Evolutionary conservation across 257 asterid genomes (phyloP).

Genomic region (Agastache rugosa): DNA sequence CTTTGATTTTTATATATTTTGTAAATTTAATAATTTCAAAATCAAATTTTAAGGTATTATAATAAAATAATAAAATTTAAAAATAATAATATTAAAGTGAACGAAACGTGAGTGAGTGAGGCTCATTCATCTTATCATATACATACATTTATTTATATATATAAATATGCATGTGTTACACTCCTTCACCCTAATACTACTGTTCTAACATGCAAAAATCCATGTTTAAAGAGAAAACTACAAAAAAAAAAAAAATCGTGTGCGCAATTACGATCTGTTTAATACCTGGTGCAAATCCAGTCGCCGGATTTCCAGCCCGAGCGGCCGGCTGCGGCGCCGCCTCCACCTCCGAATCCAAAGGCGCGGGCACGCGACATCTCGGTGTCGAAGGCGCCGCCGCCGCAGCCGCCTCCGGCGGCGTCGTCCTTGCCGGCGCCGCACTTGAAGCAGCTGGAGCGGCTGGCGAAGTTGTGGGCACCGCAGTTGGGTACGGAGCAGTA

Average conservation of each 20-base stretch:
- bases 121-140: too few species aligned
- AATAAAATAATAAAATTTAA: too few species aligned
- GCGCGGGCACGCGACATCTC: slow-evolving; percentile 56
- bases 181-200: too few species aligned
- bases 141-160: too few species aligned
- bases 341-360: slow-evolving; percentile 47
- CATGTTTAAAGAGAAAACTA: too few species aligned
- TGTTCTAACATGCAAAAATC: neutral
- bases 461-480: slow-evolving; percentile 97
- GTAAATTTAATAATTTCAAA: too few species aligned
- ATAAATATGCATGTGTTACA: too few species aligned
- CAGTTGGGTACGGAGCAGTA: slow-evolving; percentile 80
- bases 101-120: too few species aligned
- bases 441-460: slow-evolving; percentile 98
- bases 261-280: neutral
- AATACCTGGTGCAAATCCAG: slow-evolving; percentile 92
- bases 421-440: slow-evolving; percentile 94
- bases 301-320: slow-evolving; percentile 97
- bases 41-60: too few species aligned
- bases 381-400: slow-evolving; percentile 48
- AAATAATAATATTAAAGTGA: neutral
- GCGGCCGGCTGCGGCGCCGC: slow-evolving; percentile 55
- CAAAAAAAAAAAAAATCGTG: too few species aligned
- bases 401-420: slow-evolving; percentile 40
- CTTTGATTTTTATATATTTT: too few species aligned